A percentile compares a stretch with the other conserved stretches of the same genome.
Conservation (phyloP, 139 green algal genomes). For the Protoeuglena noctilucae region DNA sequence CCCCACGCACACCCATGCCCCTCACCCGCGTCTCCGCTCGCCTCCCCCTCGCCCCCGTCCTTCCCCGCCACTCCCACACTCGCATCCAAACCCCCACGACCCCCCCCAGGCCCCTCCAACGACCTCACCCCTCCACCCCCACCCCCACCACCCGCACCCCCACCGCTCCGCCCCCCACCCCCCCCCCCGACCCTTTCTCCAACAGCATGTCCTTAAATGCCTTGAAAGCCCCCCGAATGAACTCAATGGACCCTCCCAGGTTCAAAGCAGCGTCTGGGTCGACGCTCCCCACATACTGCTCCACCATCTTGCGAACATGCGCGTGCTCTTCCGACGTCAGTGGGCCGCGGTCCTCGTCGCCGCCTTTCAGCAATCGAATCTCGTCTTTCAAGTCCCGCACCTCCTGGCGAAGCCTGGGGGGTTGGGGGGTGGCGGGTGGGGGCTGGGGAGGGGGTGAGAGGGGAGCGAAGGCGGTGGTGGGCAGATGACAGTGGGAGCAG, state of each 20-base stretch:
- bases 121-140: not conserved
- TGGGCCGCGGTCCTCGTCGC: conserved; percentile 28
- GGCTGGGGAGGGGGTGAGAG: too few species aligned
- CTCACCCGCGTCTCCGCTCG: too few species aligned
- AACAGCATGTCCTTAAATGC: conserved; percentile 26
- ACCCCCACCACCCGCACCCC: not conserved
- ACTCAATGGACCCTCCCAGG: conserved; percentile 44
- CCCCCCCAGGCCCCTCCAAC: not conserved
- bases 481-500: too few species aligned
- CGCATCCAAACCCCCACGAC: not conserved
- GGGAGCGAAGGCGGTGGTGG: too few species aligned
- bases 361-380: conserved; percentile 35
- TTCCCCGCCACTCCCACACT: not conserved
- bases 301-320: conserved; percentile 31
- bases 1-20: not conserved
- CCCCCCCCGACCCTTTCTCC: not conserved
- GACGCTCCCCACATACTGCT: conserved; percentile 25
- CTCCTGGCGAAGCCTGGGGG: conserved; percentile 20
- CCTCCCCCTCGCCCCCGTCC: not conserved
- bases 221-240: conserved; percentile 34
- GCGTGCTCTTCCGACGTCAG: conserved; percentile 48
- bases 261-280: conserved; percentile 28
- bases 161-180: not conserved
- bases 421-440: too few species aligned
- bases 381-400: conserved; percentile 59